Conservation (phyloP, 106 monocot genomes). For the Hemerocallis citrina region DNA sequence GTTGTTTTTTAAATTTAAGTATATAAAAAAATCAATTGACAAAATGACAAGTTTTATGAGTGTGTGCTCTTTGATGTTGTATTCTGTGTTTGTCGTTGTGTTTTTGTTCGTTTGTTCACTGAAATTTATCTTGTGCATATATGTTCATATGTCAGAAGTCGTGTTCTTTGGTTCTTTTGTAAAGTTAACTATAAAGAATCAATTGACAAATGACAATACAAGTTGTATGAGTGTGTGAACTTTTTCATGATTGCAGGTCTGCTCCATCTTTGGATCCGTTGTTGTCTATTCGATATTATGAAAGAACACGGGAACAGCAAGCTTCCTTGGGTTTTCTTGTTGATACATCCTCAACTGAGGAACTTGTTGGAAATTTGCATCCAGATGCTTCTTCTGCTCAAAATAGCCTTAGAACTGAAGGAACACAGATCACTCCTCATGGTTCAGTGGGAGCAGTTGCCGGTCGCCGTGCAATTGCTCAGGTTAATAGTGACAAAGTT, state of each 20-base stretch:
- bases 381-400: constrained; percentile 11
- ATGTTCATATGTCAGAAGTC: no score
- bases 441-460: constrained; percentile 83
- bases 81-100: no score
- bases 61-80: no score
- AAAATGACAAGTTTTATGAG: no score
- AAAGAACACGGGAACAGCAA: constrained; percentile 80
- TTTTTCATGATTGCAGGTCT: constrained; percentile 24
- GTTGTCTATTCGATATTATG: constrained; percentile 62
- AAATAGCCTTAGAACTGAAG: constrained; percentile 5
- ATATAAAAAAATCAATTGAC: no score
- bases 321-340: constrained; percentile 72
- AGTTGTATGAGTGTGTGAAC: background rate
- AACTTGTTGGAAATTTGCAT: constrained; percentile 8
- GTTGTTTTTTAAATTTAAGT: no score
- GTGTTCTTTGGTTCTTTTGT: no score
- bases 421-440: constrained; percentile 30
- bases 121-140: no score
- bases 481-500: constrained; percentile 61
- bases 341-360: constrained; percentile 25
- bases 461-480: constrained; percentile 76
- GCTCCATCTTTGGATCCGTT: constrained; percentile 78
- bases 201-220: no score
- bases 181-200: no score
- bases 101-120: no score